These are phyloP conservation scores for Ceratocystis diversiconidia DNA, from an alignment of 2,329 filamentous ascomycete genomes.

Conservation along the genomic window DNA sequence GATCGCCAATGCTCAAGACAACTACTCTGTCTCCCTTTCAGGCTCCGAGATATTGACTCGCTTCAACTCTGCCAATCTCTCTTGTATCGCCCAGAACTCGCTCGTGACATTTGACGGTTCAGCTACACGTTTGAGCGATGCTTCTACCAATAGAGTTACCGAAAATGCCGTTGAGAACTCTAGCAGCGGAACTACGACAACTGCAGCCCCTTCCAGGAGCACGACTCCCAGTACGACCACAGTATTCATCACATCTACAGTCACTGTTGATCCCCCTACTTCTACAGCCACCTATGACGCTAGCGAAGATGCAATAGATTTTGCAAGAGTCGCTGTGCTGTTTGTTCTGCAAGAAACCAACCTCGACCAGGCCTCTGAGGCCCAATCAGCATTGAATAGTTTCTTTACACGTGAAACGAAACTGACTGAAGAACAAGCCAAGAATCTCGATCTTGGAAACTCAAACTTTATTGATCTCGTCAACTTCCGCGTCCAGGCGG, in stretches of 20 bases:
- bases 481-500: conserved; percentile 24
- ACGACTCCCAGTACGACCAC: conserved; percentile 9
- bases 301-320: conserved; percentile 45
- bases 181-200: conserved; percentile 9
- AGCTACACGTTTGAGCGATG: conserved; percentile 26
- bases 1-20: conserved; percentile 46
- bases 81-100: conserved; percentile 73
- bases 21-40: conserved; percentile 66
- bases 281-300: conserved; percentile 29
- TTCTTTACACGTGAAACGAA: conserved; percentile 36
- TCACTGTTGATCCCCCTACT: conserved; percentile 13
- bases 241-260: conserved; percentile 12
- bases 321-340: conserved; percentile 47
- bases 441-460: conserved; percentile 30
- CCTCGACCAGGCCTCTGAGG: conserved; percentile 36
- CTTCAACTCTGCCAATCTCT: conserved; percentile 61
- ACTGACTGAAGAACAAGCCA: conserved; percentile 26
- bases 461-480: conserved; percentile 38
- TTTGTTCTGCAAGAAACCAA: conserved; percentile 45
- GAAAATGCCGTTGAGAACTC: conserved; percentile 2
- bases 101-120: conserved; percentile 68
- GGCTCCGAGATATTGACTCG: conserved; percentile 55
- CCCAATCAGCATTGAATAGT: conserved; percentile 39
- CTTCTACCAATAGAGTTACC: not conserved
- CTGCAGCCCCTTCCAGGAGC: conserved; percentile 5